Conservation (phyloP, 345 rosid species). For the Camelina laxa region DNA sequence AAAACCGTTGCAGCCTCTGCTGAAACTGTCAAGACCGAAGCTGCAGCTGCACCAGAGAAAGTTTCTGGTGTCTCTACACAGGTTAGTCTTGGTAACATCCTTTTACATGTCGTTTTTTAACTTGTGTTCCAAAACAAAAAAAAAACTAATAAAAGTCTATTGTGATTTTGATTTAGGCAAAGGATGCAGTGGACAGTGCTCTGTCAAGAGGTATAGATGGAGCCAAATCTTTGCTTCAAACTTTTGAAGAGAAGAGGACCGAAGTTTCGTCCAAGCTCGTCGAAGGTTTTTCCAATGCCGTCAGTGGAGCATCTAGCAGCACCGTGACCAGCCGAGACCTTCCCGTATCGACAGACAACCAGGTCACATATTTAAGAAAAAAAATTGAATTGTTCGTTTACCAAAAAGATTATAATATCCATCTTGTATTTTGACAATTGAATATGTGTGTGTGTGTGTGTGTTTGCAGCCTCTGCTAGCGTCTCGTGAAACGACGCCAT, state of each 20-base stretch:
- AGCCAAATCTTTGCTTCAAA: slow-evolving; percentile 26
- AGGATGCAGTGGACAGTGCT: slow-evolving; percentile 33
- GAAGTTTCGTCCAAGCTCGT: slow-evolving; percentile 39
- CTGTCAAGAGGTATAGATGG: slow-evolving; percentile 42
- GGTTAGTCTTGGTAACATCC: slow-evolving; percentile 26
- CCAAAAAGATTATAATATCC: slow-evolving; percentile 5
- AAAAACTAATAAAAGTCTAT: background rate
- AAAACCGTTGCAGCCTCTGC: slow-evolving; percentile 24
- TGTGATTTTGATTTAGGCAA: slow-evolving; percentile 33
- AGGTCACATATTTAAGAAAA: slow-evolving; percentile 25
- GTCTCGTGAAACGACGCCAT: slow-evolving; percentile 38
- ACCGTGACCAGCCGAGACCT: slow-evolving; percentile 39
- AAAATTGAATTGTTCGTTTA: background rate
- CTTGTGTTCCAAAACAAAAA: background rate
- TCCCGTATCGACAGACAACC: slow-evolving; percentile 43
- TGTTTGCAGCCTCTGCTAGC: slow-evolving; percentile 42
- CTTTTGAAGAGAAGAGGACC: slow-evolving; percentile 34
- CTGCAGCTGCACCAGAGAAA: slow-evolving; percentile 26
- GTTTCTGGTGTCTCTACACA: slow-evolving; percentile 27
- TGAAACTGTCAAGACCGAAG: slow-evolving; percentile 41
- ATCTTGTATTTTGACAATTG: slow-evolving; percentile 30
- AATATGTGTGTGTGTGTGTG: too few relatives aligned
- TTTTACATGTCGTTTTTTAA: background rate
- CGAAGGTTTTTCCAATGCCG: slow-evolving; percentile 33
- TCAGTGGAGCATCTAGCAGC: slow-evolving; percentile 42